Evolutionary conservation across 1,284 basidiomycete species (phyloP).

Genomic region (Sparassis latifolia): DNA sequence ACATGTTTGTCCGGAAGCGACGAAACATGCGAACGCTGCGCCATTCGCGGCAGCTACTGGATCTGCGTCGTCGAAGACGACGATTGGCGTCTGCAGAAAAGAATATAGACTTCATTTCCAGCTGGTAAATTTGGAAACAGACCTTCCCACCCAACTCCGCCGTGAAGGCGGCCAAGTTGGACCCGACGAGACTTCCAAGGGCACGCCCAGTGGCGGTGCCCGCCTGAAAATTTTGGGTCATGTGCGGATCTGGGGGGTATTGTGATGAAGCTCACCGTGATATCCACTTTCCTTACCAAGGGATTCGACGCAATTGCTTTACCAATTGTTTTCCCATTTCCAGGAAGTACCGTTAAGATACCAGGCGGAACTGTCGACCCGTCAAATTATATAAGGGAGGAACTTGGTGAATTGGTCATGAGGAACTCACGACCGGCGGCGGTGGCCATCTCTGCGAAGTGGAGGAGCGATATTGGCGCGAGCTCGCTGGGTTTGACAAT

Average conservation of each 20-base stretch:
- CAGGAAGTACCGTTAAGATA: slow-evolving; percentile 69
- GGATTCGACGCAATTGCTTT: slow-evolving; percentile 59
- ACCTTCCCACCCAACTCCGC: slow-evolving; percentile 82
- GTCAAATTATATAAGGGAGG: background rate
- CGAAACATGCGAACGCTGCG: slow-evolving; percentile 73
- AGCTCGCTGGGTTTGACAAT: slow-evolving; percentile 72
- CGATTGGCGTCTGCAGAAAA: slow-evolving; percentile 55
- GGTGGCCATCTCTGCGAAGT: slow-evolving; percentile 60
- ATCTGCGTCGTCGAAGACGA: slow-evolving; percentile 75
- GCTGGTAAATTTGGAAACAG: slow-evolving; percentile 5
- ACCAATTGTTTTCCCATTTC: slow-evolving; percentile 57
- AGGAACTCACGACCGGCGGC: slow-evolving; percentile 54
- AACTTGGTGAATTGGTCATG: background rate
- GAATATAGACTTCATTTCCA: background rate
- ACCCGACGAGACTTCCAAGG: slow-evolving; percentile 64
- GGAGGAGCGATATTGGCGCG: slow-evolving; percentile 72
- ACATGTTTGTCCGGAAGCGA: slow-evolving; percentile 83
- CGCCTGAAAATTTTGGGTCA: slow-evolving; percentile 39
- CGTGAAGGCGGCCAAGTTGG: slow-evolving; percentile 66
- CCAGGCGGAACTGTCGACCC: slow-evolving; percentile 56
- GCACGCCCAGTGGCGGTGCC: slow-evolving; percentile 70
- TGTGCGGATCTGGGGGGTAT: background rate
- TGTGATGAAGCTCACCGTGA: slow-evolving; percentile 49
- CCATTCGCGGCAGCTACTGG: slow-evolving; percentile 67
- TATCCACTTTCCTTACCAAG: slow-evolving; percentile 70